Percentiles rank a stretch among this genome's conserved stretches.
Conservation (phyloP, 2,329 filamentous ascomycete genomes). For the Clonostachys rhizophaga region DNA sequence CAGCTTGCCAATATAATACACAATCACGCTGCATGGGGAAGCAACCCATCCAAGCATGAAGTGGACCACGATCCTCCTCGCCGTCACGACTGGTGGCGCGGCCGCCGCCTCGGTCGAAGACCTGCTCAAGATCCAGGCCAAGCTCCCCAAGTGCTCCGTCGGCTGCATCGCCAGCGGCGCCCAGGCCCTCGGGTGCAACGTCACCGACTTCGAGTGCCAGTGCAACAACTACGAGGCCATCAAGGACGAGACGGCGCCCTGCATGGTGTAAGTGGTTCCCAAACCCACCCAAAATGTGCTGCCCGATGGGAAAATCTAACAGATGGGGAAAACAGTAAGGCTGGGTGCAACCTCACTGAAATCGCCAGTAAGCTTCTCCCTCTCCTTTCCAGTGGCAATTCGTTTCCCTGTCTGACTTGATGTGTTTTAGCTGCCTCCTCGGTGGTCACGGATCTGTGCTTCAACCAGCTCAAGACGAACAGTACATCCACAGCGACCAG, state of each 20-base stretch:
- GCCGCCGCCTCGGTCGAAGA: conserved; percentile 3
- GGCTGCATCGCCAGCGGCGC: conserved; percentile 25
- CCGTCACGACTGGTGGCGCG: conserved; percentile 6
- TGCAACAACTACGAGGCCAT: conserved; percentile 28
- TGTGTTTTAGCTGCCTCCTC: no score
- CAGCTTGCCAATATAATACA: no score
- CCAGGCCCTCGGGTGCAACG: conserved; percentile 21
- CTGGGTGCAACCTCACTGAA: conserved; percentile 1
- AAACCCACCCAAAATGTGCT: conserved; percentile 14
- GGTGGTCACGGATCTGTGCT: no score
- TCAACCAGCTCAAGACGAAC: no score
- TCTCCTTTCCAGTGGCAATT: background rate
- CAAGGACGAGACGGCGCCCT: conserved; percentile 23
- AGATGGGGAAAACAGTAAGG: background rate
- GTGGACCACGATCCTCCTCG: background rate
- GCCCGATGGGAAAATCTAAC: conserved; percentile 18
- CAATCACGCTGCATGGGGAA: no score
- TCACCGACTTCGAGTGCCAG: conserved; percentile 27
- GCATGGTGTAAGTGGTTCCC: conserved; percentile 18
- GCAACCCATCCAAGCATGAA: background rate
- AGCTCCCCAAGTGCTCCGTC: conserved; percentile 31
- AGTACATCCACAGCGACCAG: no score
- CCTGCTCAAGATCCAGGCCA: conserved; percentile 5
- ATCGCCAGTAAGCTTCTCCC: conserved; percentile 18
- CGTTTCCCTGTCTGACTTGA: background rate